A percentile compares a stretch with the other conserved stretches of the same genome.
phyloP scores from a whole-genome alignment of 139 green algal genomes.

The Ulvella scutata region DNA sequence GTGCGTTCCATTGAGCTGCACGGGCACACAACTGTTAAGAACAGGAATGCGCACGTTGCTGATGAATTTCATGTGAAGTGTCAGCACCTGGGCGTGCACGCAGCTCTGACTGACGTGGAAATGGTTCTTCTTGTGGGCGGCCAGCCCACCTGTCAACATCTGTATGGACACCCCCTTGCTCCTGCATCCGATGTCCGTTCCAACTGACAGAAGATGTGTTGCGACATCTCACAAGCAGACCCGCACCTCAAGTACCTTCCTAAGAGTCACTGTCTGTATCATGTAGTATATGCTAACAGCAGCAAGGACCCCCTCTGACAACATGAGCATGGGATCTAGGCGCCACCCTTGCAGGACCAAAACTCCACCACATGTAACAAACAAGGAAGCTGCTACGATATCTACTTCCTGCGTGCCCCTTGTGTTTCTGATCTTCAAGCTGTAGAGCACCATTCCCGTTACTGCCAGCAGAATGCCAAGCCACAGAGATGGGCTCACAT shows the following conservation, averaged over 20 bases:
- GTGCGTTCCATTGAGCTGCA: too few species aligned
- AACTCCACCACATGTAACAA: not conserved
- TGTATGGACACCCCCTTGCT: not conserved
- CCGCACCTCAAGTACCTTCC: not conserved
- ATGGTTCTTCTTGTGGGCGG: not conserved
- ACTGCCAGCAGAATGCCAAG: not conserved
- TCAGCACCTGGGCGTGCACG: not conserved
- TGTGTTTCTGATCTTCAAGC: not conserved
- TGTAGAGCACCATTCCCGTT: not conserved
- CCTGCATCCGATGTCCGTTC: not conserved
- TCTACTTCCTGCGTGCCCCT: not conserved
- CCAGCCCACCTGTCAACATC: not conserved
- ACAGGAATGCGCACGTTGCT: too few species aligned
- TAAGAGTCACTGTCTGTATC: not conserved
- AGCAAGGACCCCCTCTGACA: not conserved
- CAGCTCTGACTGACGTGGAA: not conserved
- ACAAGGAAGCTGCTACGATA: not conserved
- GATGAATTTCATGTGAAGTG: too few species aligned
- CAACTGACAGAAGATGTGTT: not conserved
- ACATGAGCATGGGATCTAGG: not conserved
- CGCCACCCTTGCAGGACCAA: not conserved
- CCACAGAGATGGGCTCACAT: not conserved
- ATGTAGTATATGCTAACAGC: not conserved
- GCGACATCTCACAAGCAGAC: not conserved
- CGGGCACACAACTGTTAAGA: too few species aligned